A percentile compares a stretch with the other conserved stretches of the same genome.
Evolutionary conservation across 805 yeast genomes (phyloP).

Genomic region (Kluyveromyces lactis): DNA sequence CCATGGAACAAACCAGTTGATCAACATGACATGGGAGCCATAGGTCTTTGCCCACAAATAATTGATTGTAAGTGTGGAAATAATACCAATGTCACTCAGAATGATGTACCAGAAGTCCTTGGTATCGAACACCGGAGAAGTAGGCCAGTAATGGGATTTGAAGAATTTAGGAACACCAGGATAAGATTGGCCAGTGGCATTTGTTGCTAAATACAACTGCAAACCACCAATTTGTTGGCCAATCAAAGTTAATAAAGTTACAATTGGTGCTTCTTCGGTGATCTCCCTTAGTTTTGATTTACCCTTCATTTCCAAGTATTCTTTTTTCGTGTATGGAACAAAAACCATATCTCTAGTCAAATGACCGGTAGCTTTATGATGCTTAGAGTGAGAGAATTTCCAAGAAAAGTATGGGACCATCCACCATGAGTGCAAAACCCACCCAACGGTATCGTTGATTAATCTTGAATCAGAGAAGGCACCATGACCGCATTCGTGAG

Average conservation of each 20-base stretch:
- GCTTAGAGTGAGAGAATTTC: constrained; percentile 79
- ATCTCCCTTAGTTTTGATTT: constrained; percentile 32
- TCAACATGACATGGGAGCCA: constrained; percentile 54
- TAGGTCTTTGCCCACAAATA: constrained; percentile 53
- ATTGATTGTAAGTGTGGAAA: constrained; percentile 41
- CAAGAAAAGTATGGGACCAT: constrained; percentile 84
- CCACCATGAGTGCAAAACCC: constrained; percentile 72
- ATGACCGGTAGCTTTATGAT: constrained; percentile 87
- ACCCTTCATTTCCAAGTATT: constrained; percentile 34
- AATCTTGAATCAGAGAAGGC: constrained; percentile 68
- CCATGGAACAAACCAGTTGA: constrained; percentile 73
- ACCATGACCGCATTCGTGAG: constrained; percentile 89
- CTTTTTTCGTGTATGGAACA: constrained; percentile 61
- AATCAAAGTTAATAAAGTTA: constrained; percentile 46
- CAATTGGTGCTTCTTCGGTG: constrained; percentile 68
- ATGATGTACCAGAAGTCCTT: constrained; percentile 66
- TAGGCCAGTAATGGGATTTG: constrained; percentile 64
- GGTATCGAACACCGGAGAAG: constrained; percentile 65
- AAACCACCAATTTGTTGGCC: constrained; percentile 75
- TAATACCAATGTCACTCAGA: constrained; percentile 65
- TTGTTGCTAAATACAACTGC: constrained; percentile 54
- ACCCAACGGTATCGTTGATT: constrained; percentile 74
- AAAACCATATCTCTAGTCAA: constrained; percentile 77
- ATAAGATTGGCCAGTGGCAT: constrained; percentile 70
- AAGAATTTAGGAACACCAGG: constrained; percentile 39